A percentile compares a stretch with the other conserved stretches of the same genome.
phyloP scores from a whole-genome alignment of 2,329 filamentous ascomycete species.

The Grosmannia penicillata region DNA sequence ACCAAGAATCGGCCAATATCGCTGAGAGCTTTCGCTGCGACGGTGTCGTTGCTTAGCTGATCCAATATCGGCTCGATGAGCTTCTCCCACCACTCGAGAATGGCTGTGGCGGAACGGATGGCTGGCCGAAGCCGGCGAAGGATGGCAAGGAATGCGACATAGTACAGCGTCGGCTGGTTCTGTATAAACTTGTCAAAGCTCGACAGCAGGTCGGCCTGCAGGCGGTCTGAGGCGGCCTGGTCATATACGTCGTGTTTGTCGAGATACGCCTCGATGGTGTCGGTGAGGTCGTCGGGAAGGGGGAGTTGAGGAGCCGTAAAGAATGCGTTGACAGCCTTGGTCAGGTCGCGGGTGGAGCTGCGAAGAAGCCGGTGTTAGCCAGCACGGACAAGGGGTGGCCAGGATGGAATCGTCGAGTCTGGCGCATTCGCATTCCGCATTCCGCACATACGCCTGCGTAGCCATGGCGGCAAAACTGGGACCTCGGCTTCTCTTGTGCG shows the following conservation, averaged over 20 bases:
- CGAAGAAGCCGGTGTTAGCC: no score
- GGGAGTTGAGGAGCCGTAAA: conserved; percentile 37
- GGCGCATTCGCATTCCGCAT: no score
- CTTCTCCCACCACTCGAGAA: conserved; percentile 59
- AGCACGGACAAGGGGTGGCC: no score
- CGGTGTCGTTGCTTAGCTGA: conserved; percentile 44
- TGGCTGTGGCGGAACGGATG: conserved; percentile 45
- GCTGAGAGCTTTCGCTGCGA: conserved; percentile 50
- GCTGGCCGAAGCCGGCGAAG: conserved; percentile 49
- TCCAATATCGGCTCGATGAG: conserved; percentile 39
- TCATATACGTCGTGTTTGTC: conserved; percentile 53
- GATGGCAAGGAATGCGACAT: conserved; percentile 54
- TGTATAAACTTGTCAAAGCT: conserved; percentile 52
- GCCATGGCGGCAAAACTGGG: no score
- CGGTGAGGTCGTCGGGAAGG: conserved; percentile 49
- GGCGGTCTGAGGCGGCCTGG: conserved; percentile 51
- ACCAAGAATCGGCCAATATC: conserved; percentile 50
- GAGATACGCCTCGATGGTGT: conserved; percentile 51
- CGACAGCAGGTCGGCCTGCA: conserved; percentile 57
- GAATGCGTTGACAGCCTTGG: conserved; percentile 39
- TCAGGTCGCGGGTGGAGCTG: conserved; percentile 47
- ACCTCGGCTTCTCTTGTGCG: no score
- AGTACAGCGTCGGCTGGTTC: conserved; percentile 33
- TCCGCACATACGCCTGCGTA: no score
- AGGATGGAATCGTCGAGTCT: no score